Evolutionary conservation across 306 rosid genomes (phyloP).

Genomic region (Vachellia collinsii): DNA sequence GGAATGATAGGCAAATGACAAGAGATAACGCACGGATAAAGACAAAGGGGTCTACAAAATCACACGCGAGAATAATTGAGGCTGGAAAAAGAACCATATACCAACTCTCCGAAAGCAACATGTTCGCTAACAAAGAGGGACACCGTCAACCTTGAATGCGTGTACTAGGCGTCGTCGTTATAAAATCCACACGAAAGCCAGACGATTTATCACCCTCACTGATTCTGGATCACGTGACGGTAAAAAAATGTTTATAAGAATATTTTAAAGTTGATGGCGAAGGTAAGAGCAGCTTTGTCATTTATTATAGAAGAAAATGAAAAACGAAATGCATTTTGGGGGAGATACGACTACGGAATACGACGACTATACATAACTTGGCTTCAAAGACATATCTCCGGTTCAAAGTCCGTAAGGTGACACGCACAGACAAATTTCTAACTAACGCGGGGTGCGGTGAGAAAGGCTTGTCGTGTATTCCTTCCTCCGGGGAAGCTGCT

Average conservation of each 20-base stretch:
- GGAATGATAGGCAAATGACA: constrained; percentile 40
- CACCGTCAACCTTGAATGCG: constrained; percentile 50
- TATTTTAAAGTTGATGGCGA: not conserved
- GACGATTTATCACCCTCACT: not conserved
- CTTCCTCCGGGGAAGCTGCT: too few species aligned
- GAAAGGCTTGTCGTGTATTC: too few species aligned
- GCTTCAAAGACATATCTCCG: constrained; percentile 55
- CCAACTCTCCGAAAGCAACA: constrained; percentile 58
- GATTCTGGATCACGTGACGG: not conserved
- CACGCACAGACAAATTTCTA: constrained; percentile 22
- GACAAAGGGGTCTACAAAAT: constrained; percentile 34
- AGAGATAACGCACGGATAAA: constrained; percentile 37
- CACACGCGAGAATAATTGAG: constrained; percentile 40
- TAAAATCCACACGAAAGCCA: constrained; percentile 2
- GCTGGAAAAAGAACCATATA: constrained; percentile 36
- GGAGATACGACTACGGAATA: not conserved
- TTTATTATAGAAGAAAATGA: not conserved
- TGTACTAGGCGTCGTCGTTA: constrained; percentile 22
- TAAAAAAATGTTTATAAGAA: not conserved
- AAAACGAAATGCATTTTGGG: not conserved
- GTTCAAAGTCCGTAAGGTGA: constrained; percentile 27
- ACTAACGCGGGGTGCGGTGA: not conserved
- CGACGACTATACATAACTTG: constrained; percentile 46
- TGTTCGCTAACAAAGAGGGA: constrained; percentile 54
- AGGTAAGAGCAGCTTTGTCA: not conserved